Conservation (phyloP, 2,329 filamentous ascomycete species). For the Graphilbum fragrans region DNA sequence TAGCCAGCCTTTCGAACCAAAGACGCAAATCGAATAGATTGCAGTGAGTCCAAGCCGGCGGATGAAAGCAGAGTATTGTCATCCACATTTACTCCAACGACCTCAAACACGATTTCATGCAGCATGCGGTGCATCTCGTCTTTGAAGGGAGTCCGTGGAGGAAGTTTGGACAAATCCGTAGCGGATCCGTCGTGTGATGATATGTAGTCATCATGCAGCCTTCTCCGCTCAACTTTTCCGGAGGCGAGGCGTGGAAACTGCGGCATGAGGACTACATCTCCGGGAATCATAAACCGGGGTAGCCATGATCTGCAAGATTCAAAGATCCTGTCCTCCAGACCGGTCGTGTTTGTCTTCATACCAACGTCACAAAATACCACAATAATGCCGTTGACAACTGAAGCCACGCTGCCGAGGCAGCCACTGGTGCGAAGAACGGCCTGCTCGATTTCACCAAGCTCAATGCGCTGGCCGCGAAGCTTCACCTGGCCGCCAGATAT, state of each 20-base stretch:
- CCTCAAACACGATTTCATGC: constrained; percentile 16
- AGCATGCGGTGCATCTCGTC: constrained; percentile 22
- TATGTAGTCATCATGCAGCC: constrained; percentile 43
- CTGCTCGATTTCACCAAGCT: constrained; percentile 69
- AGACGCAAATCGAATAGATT: constrained; percentile 44
- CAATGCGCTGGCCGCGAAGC: constrained; percentile 69
- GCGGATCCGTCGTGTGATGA: constrained; percentile 1
- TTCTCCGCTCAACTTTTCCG: constrained; percentile 68
- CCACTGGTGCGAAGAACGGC: constrained; percentile 47
- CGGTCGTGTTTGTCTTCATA: constrained; percentile 13
- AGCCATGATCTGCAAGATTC: constrained; percentile 61
- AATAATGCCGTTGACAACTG: constrained; percentile 56
- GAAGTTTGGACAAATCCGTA: not conserved
- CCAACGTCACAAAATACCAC: constrained; percentile 55
- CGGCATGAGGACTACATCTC: constrained; percentile 51
- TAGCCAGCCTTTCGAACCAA: constrained; percentile 45
- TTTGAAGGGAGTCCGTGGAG: constrained; percentile 6
- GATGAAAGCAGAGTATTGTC: constrained; percentile 18
- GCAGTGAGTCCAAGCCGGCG: constrained; percentile 27
- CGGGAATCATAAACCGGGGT: constrained; percentile 72
- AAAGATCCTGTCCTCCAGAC: constrained; percentile 32
- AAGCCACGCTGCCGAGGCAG: constrained; percentile 54
- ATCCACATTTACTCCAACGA: constrained; percentile 16
- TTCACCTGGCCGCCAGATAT: constrained; percentile 76
- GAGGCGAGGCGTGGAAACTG: constrained; percentile 66